A percentile compares a stretch with the other conserved stretches of the same genome.
phyloP scores from a whole-genome alignment of 768 basidiomycete species.

The Thelephora ganbajun region DNA sequence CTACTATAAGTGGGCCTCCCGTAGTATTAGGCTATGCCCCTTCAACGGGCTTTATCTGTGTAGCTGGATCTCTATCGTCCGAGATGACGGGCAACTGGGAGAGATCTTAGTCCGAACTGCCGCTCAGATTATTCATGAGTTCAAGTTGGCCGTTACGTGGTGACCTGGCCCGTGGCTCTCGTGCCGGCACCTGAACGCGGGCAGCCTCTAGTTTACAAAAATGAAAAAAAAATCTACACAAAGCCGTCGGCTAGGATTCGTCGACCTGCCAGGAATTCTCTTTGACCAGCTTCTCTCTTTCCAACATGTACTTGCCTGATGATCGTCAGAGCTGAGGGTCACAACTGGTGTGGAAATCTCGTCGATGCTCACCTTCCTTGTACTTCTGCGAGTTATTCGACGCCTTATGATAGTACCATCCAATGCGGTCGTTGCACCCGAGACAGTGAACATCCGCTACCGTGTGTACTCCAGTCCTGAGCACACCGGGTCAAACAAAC shows the following conservation, averaged over 20 bases:
- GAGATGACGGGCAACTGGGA: no score
- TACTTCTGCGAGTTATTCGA: constrained; percentile 69
- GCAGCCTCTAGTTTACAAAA: no score
- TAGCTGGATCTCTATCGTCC: no score
- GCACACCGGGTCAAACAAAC: constrained; percentile 1
- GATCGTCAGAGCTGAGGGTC: background rate
- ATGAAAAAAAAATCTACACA: background rate
- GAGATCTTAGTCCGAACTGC: no score
- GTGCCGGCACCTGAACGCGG: no score
- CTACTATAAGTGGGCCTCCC: no score
- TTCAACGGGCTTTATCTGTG: no score
- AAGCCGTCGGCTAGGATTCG: constrained; percentile 13
- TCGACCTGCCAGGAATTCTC: constrained; percentile 71
- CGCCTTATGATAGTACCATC: constrained; percentile 78
- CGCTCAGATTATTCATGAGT: no score
- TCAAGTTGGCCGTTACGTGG: no score
- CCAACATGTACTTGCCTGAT: constrained; percentile 68
- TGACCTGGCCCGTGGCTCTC: no score
- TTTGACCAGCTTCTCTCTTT: constrained; percentile 67
- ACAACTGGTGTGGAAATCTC: background rate
- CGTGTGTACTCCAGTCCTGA: constrained; percentile 66
- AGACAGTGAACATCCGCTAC: constrained; percentile 73
- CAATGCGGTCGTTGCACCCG: constrained; percentile 65
- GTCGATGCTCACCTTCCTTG: constrained; percentile 55
- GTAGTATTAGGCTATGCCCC: no score